Percentiles rank a stretch among this genome's conserved stretches.
These are phyloP conservation scores for Penicillium rolfsii DNA, from an alignment of 2,329 filamentous ascomycete genomes.

Conservation along the genomic window DNA sequence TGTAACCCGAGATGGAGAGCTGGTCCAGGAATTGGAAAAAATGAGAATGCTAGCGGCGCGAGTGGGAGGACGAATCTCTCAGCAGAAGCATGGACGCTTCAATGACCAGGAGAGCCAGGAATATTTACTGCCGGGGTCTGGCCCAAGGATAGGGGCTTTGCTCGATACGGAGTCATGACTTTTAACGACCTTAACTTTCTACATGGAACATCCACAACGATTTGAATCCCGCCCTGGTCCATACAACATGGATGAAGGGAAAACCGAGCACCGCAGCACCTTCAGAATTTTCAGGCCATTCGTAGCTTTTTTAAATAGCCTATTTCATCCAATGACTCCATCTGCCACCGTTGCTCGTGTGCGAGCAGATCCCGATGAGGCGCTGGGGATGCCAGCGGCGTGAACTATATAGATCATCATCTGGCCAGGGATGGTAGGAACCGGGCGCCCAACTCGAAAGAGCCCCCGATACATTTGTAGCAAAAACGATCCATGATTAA, in stretches of 20 bases:
- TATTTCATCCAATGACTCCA: background rate
- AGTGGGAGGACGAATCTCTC: conserved; percentile 44
- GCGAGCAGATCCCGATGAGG: background rate
- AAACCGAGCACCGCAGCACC: conserved; percentile 10
- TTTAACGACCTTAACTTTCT: conserved; percentile 25
- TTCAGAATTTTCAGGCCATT: background rate
- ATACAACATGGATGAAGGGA: conserved; percentile 4
- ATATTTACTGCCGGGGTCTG: conserved; percentile 32
- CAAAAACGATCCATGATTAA: background rate
- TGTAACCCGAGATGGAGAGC: conserved; percentile 55
- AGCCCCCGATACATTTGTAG: background rate
- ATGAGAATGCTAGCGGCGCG: conserved; percentile 53
- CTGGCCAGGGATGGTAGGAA: background rate
- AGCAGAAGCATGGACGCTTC: conserved; percentile 28
- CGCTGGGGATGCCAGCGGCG: background rate
- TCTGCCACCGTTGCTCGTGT: background rate
- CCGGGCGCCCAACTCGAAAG: background rate
- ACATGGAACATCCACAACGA: background rate
- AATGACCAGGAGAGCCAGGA: conserved; percentile 21
- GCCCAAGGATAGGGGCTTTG: conserved; percentile 42
- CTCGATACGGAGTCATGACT: conserved; percentile 39
- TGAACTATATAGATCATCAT: background rate
- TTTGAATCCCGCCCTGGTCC: conserved; percentile 19
- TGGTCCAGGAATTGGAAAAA: conserved; percentile 54
- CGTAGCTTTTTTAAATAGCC: background rate